Conservation (phyloP, 108 stramenopile species). For the Skeletonema marinoi region DNA sequence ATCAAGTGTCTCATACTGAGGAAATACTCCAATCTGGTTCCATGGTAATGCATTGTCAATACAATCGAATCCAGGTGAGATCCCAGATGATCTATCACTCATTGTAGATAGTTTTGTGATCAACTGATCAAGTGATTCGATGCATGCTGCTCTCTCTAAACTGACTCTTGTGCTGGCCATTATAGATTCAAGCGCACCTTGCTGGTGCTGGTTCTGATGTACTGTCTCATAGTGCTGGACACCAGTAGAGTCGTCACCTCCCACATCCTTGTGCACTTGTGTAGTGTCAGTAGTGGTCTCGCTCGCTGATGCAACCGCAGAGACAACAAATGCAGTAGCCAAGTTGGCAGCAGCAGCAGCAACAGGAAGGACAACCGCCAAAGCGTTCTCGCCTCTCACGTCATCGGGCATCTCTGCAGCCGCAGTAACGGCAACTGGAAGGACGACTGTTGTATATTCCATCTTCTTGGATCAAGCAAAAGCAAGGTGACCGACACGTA, state of each 20-base stretch:
- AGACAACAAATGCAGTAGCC: neutral
- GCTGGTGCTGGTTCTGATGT: neutral
- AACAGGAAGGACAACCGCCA: neutral
- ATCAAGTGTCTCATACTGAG: constrained; percentile 17
- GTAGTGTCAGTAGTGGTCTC: neutral
- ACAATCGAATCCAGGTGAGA: constrained; percentile 16
- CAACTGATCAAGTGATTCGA: constrained; percentile 12
- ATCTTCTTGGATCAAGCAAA: neutral
- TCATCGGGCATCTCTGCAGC: neutral
- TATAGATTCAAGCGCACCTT: neutral
- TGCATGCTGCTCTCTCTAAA: neutral
- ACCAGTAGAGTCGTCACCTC: neutral
- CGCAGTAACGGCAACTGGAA: neutral
- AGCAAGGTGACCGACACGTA: neutral
- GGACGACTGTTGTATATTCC: neutral
- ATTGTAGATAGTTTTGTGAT: constrained; percentile 10
- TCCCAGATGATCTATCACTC: neutral
- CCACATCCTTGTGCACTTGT: neutral
- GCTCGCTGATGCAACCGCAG: neutral
- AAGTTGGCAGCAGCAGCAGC: neutral
- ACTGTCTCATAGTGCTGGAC: neutral
- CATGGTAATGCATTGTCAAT: constrained; percentile 2
- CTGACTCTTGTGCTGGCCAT: neutral
- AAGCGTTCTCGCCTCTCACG: neutral
- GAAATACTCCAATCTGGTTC: constrained; percentile 13